Evolutionary conservation across 2,329 filamentous ascomycete genomes (phyloP).

Genomic region (Aspergillus caelatus): DNA sequence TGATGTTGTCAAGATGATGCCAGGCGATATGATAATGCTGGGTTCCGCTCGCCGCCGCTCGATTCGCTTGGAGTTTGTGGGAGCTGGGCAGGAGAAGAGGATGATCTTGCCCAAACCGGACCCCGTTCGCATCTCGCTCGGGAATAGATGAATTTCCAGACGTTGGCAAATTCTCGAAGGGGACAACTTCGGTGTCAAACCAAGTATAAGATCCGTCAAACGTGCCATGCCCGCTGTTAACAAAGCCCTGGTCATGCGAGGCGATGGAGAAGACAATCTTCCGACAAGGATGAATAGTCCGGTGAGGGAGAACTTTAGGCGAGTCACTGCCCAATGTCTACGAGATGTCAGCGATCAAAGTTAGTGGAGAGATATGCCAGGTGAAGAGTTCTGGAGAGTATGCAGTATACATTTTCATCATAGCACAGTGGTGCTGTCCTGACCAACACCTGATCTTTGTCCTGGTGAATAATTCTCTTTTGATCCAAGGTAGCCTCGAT

Average conservation of each 20-base stretch:
- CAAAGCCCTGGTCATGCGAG: conserved; percentile 43
- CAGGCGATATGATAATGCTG: conserved; percentile 35
- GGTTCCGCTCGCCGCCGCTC: conserved; percentile 19
- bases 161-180: conserved; percentile 25
- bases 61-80: conserved; percentile 37
- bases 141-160: conserved; percentile 16
- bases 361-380: not conserved
- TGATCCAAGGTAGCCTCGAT: conserved; percentile 22
- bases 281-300: conserved; percentile 40
- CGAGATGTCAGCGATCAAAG: not conserved
- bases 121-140: not conserved
- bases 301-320: conserved; percentile 34
- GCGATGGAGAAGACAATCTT: conserved; percentile 41
- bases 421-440: conserved; percentile 42
- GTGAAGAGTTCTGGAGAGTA: not conserved
- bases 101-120: conserved; percentile 25
- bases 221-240: conserved; percentile 24
- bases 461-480: conserved; percentile 29
- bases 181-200: conserved; percentile 42
- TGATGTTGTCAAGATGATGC: conserved; percentile 38
- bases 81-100: conserved; percentile 33
- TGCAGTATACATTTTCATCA: conserved; percentile 28
- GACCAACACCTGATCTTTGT: conserved; percentile 38
- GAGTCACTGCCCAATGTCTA: conserved; percentile 18
- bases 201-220: conserved; percentile 41